phyloP scores from a whole-genome alignment of 2,329 filamentous ascomycete genomes.

The Hymenoscyphus albidus region DNA sequence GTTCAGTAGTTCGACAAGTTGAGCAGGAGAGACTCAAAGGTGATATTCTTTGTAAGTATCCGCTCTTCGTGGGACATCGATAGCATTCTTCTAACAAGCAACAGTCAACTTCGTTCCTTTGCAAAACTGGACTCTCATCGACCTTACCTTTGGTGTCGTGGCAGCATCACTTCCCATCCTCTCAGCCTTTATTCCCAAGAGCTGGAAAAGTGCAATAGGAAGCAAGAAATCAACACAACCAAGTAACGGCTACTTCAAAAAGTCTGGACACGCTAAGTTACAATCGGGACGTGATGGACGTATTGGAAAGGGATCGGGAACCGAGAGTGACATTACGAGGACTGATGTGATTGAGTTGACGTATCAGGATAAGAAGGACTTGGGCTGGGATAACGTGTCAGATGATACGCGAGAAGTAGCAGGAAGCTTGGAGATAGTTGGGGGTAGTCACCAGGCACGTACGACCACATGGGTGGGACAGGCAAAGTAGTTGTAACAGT shows the following conservation, averaged over 20 bases:
- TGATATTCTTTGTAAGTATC: neutral
- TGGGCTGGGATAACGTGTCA: neutral
- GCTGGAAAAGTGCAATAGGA: neutral
- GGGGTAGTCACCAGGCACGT: neutral
- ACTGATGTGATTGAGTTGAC: neutral
- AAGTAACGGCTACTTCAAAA: neutral
- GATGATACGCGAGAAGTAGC: neutral
- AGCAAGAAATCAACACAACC: neutral
- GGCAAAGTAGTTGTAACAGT: neutral
- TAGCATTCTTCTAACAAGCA: neutral
- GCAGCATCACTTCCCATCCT: neutral
- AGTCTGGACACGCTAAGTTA: neutral
- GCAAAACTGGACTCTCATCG: neutral
- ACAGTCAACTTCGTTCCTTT: neutral
- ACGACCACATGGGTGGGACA: neutral
- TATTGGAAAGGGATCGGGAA: neutral
- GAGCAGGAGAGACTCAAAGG: neutral
- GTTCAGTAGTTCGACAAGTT: neutral
- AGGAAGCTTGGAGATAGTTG: neutral
- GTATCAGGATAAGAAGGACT: neutral
- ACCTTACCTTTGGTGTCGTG: neutral
- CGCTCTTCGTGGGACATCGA: neutral
- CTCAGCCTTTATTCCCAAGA: neutral
- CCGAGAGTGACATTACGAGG: neutral
- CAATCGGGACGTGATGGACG: neutral